Evolutionary conservation across 2,329 filamentous ascomycete species (phyloP), one percentile per base, ranked within the genome.

Genomic region (Aspergillus latus): DNA sequence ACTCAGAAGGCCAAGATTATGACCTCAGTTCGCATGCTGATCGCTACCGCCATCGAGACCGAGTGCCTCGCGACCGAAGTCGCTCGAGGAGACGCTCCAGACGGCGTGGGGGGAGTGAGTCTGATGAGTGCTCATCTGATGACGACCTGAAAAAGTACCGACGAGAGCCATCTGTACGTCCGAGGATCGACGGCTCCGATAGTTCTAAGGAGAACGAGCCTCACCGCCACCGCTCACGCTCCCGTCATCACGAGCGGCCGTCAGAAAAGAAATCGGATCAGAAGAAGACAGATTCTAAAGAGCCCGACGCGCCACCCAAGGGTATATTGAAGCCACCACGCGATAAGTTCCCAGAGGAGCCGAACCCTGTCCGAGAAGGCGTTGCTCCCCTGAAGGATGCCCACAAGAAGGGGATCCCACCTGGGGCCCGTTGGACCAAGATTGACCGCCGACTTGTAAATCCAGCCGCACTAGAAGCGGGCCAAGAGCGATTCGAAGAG

Each of bases 331-430:
- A 95, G 72, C 83, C 84, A 53, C 92, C 93, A 0, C 91, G 86
- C 13, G 81, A 82, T 28, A 88, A 88, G 66, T 97, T 97, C 66
- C 93, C 93, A 0, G 92, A 97, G 68, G 88, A 96, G 59, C 84
- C 85, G 0, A 88, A 92, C 62, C 88, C 90, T 0, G 82, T 95
- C 36, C 84, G 92, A 16, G 93, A 97, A 72, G 93, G 92, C 13
- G 93, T 96, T 5, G 92, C 92, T 1, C 92, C 92, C n/a, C 84
- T 96, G 68, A 96, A 96, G 75, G 91, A 96, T 69, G 87, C 90
- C 48, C 86, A 88, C 72, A 75, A 73, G 54, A 85, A 87, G 59
- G 88, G 90, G 39, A 89, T 91, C 32, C 89, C 89, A 0, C 76
- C 86, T 0, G 89, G 88, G 56, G 92, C 92, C 34, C 84, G 91